phyloP scores from a whole-genome alignment of 2,329 filamentous ascomycete genomes.

The Penicillium sp. region DNA sequence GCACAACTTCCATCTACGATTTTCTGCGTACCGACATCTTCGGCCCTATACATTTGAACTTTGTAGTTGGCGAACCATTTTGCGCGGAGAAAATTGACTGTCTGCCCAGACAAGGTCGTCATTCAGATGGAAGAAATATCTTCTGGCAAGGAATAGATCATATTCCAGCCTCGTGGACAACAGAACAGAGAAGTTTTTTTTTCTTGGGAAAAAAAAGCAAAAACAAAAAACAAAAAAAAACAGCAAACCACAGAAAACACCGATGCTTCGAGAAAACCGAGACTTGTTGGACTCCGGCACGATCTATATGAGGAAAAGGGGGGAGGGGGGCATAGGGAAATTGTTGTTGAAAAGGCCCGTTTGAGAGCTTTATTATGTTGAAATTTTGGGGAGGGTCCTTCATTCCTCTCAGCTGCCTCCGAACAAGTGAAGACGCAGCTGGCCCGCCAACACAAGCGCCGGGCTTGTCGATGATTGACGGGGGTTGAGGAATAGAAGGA shows the following conservation, averaged over 20 bases:
- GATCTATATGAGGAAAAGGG: slow-evolving; percentile 12
- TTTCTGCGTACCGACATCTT: too few relatives aligned
- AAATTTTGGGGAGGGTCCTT: slow-evolving; percentile 14
- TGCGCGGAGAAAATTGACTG: too few relatives aligned
- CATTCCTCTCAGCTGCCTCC: slow-evolving; percentile 9
- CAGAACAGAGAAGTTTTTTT: not conserved
- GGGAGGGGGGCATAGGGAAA: not conserved
- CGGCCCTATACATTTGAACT: too few relatives aligned
- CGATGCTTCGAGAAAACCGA: slow-evolving; percentile 6
- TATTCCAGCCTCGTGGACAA: too few relatives aligned
- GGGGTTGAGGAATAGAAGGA: slow-evolving; percentile 12
- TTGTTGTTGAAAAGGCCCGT: too few relatives aligned
- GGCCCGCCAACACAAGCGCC: slow-evolving; percentile 20
- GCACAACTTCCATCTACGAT: too few relatives aligned
- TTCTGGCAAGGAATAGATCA: too few relatives aligned
- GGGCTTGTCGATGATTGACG: slow-evolving; percentile 7
- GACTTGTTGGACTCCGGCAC: slow-evolving; percentile 1
- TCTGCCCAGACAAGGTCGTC: too few relatives aligned
- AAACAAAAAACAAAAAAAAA: not conserved
- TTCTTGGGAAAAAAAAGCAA: not conserved
- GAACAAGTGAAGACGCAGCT: slow-evolving; percentile 13
- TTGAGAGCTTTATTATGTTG: slow-evolving; percentile 16
- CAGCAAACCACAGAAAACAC: slow-evolving; percentile 1
- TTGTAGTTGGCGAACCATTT: too few relatives aligned
- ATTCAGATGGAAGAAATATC: too few relatives aligned